Evolutionary conservation across 139 green algal species (phyloP).

Genomic region (Chlorokybus atmophyticus): DNA sequence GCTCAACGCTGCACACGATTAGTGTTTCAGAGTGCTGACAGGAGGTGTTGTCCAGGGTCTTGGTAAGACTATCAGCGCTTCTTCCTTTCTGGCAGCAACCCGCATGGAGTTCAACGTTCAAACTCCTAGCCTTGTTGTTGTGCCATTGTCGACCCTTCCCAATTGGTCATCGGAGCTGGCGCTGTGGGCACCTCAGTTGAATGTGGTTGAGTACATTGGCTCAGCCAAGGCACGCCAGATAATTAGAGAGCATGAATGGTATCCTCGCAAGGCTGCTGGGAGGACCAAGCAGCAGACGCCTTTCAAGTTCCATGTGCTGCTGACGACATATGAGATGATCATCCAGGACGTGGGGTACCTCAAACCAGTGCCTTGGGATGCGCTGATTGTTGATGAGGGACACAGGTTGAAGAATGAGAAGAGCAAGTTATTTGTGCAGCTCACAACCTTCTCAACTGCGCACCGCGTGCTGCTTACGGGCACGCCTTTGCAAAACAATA

Average conservation of each 20-base stretch:
- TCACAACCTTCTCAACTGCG: conserved; percentile 38
- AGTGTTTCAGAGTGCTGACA: too few relatives aligned
- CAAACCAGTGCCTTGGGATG: conserved; percentile 48
- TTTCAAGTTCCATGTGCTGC: conserved; percentile 54
- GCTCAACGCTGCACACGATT: too few relatives aligned
- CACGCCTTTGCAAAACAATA: conserved; percentile 53
- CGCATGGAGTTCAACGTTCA: conserved; percentile 35
- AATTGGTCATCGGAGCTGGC: conserved; percentile 85
- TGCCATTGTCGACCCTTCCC: conserved; percentile 74
- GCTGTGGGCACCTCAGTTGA: conserved; percentile 53
- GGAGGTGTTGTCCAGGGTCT: too few relatives aligned
- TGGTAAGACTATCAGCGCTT: conserved; percentile 66
- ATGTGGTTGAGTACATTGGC: conserved; percentile 71
- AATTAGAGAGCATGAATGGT: conserved; percentile 51
- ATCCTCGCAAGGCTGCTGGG: neutral
- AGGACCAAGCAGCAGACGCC: conserved; percentile 8
- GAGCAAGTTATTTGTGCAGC: conserved; percentile 14
- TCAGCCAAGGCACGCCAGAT: conserved; percentile 40
- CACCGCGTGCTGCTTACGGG: conserved; percentile 82
- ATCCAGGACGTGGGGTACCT: conserved; percentile 50
- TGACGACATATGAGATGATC: conserved; percentile 86
- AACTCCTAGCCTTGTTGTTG: conserved; percentile 68
- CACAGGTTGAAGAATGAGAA: conserved; percentile 69
- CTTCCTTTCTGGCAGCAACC: conserved; percentile 44
- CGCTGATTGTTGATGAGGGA: conserved; percentile 69